These are phyloP conservation scores for Paracamarosporium sp. DNA, from an alignment of 2,329 filamentous ascomycete genomes.

Conservation along the genomic window DNA sequence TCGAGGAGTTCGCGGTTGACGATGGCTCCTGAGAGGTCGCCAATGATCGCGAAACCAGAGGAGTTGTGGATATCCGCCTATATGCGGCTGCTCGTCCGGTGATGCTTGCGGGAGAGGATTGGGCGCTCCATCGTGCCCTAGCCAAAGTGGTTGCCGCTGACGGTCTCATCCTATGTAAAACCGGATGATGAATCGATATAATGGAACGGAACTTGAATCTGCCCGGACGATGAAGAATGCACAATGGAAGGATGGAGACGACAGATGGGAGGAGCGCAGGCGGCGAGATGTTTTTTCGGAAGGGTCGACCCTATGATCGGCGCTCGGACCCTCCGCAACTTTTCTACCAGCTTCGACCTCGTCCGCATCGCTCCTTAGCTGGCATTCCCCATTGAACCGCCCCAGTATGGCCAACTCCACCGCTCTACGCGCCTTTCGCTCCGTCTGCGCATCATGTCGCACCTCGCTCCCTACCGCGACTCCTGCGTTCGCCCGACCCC, in stretches of 20 bases:
- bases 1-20: constrained; percentile 15
- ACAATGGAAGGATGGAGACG: constrained; percentile 27
- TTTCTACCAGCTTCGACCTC: constrained; percentile 19
- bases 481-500: constrained; percentile 33
- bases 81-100: constrained; percentile 57
- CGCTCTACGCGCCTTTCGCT: constrained; percentile 34
- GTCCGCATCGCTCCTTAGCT: constrained; percentile 9
- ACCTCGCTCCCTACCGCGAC: constrained; percentile 26
- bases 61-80: constrained; percentile 52
- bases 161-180: constrained; percentile 53
- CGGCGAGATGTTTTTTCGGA: constrained; percentile 27
- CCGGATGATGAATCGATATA: not conserved
- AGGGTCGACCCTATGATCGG: constrained; percentile 8
- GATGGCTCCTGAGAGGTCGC: constrained; percentile 31
- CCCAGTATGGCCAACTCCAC: constrained; percentile 33
- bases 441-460: constrained; percentile 48
- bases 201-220: not conserved
- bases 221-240: constrained; percentile 13
- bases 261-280: constrained; percentile 23
- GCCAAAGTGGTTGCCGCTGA: constrained; percentile 47
- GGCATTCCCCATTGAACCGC: constrained; percentile 11
- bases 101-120: constrained; percentile 44
- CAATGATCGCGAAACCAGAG: constrained; percentile 24
- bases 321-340: constrained; percentile 32
- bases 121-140: constrained; percentile 49